These are phyloP conservation scores for Phyllosticta capitalensis DNA, from an alignment of 2,329 filamentous ascomycete genomes.

Conservation along the genomic window DNA sequence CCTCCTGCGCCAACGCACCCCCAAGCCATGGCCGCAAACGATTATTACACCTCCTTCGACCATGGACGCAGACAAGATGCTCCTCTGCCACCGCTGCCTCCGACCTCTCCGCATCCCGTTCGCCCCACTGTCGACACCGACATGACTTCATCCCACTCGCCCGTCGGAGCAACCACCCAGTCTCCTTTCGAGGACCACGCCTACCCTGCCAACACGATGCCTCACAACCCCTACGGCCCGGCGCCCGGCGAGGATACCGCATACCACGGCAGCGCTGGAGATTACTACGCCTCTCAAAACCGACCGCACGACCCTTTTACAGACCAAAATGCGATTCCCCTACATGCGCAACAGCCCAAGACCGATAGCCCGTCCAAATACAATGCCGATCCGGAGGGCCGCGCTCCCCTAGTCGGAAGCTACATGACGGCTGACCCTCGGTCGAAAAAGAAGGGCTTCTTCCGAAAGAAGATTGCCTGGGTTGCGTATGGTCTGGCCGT, in stretches of 20 bases:
- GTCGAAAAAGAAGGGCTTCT: conserved; percentile 42
- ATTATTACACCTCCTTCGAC: conserved; percentile 51
- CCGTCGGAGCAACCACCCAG: conserved; percentile 45
- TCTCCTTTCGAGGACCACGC: conserved; percentile 59
- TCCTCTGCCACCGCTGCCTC: conserved; percentile 26
- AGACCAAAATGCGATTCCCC: conserved; percentile 40
- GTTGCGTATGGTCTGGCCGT: conserved; percentile 72
- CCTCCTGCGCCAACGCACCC: not conserved
- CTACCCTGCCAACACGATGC: conserved; percentile 43
- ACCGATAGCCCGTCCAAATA: conserved; percentile 31
- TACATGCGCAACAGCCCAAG: conserved; percentile 30
- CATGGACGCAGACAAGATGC: conserved; percentile 35
- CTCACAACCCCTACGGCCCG: conserved; percentile 41
- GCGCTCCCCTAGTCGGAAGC: conserved; percentile 16
- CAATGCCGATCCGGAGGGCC: conserved; percentile 31
- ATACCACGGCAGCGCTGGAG: conserved; percentile 41
- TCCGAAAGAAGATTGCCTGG: conserved; percentile 57
- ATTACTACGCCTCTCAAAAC: conserved; percentile 18
- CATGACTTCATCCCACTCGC: conserved; percentile 4
- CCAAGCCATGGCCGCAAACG: conserved; percentile 38
- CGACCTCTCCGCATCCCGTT: conserved; percentile 22
- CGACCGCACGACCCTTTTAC: conserved; percentile 42
- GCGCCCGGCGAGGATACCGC: conserved; percentile 50
- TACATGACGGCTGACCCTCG: conserved; percentile 14
- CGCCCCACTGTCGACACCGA: conserved; percentile 25